Evolutionary conservation across 257 asterid species (phyloP), one percentile per base, ranked within the genome.

Genomic region (Thymus mandschuricus): DNA sequence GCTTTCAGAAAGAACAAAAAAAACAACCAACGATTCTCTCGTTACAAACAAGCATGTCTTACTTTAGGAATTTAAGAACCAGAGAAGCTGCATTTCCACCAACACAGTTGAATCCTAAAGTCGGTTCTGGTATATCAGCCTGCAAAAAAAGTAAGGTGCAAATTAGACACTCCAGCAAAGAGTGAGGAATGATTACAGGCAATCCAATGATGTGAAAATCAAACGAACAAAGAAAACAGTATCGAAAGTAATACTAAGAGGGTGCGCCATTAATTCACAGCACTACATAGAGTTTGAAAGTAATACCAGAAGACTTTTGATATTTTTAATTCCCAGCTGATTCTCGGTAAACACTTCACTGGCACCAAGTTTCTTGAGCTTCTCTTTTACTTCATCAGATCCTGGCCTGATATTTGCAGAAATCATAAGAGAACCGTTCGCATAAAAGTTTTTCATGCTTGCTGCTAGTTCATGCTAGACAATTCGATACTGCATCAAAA

Each of bases 61-160:
- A 92, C 98, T 84, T 92, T 73, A 95, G 81, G 82, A 88, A 88
- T 82, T 92, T 95, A 52, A 95, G 88, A 79, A 95, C 89, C 80
- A 87, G 48, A 3, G 97, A 89, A 77, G 98, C 95, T 73, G 97
- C 87, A 85, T 82, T 92, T 73, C 99, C 99, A 65, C 99, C 97
- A 81, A 95, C 89, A 73, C 99, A 95, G 82, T 92, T 95, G 62
- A 95, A 88, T 64, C 99, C 99, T 68, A 95, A 55, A 38, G 82
- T 80, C 8, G 99, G 97, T 84, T 95, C 97, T 50, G 96, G 91
- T 72, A 82, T 60, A 84, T 79, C 86, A 74, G 78, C 89, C 98
- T 92, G 79, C 64, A 70, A 30, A 73, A 21, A 7, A 73, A 38
- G 54, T 44, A 57, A 57, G 40, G 70, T 13, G 27, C 43, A 34